phyloP scores from a whole-genome alignment of 352 stramenopile species.

The Globisporangium viniferum region DNA sequence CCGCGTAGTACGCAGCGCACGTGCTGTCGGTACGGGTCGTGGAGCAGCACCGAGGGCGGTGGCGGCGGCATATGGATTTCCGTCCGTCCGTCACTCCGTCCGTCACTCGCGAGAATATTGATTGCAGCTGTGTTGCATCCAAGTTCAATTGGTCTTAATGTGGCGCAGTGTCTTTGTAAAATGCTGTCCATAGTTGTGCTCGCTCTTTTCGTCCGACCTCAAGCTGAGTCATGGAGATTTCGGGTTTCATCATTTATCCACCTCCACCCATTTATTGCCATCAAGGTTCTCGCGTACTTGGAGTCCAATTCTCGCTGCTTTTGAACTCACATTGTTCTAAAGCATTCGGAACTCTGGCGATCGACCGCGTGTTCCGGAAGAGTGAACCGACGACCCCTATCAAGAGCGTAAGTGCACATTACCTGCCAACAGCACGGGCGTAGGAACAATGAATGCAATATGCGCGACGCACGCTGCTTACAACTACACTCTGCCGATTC shows the following conservation, averaged over 20 bases:
- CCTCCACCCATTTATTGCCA: too few relatives aligned
- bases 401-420: background rate
- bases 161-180: too few relatives aligned
- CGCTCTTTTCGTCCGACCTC: too few relatives aligned
- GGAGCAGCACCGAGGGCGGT: background rate
- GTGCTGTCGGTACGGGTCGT: background rate
- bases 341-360: background rate
- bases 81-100: too few relatives aligned
- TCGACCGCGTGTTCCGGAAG: background rate
- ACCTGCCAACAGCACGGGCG: background rate
- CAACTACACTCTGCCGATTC: background rate
- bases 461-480: background rate
- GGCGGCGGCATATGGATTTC: background rate
- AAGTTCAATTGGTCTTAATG: too few relatives aligned
- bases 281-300: too few relatives aligned
- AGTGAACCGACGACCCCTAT: background rate
- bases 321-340: background rate
- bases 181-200: too few relatives aligned
- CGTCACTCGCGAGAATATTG: too few relatives aligned
- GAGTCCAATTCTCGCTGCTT: too few relatives aligned
- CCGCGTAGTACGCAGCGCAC: slow-evolving; percentile 1
- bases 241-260: too few relatives aligned
- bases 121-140: too few relatives aligned
- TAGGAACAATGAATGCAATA: background rate
- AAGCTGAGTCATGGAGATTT: too few relatives aligned